Percentiles rank a stretch among this genome's conserved stretches.
Conservation (phyloP, 2,329 filamentous ascomycete species). For the Penicillium frequentans region DNA sequence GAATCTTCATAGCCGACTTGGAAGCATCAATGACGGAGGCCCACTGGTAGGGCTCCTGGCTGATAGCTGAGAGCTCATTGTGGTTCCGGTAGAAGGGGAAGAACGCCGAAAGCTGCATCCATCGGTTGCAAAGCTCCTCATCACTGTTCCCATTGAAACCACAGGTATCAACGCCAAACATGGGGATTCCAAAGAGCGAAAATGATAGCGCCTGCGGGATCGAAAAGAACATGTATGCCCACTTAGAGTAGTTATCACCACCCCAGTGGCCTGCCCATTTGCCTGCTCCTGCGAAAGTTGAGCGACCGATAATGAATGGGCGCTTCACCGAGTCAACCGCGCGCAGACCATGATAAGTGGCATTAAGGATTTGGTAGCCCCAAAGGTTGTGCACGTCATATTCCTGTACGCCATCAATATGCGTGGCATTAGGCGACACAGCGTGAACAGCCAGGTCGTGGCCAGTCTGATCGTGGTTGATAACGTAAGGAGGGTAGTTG, state of each 20-base stretch:
- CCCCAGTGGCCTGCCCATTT: conserved; percentile 81
- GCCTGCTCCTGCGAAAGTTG: conserved; percentile 76
- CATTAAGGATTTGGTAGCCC: conserved; percentile 72
- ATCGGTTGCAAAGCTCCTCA: conserved; percentile 70
- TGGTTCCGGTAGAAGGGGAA: conserved; percentile 80
- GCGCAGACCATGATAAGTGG: conserved; percentile 71
- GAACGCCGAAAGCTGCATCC: conserved; percentile 73
- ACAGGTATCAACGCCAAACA: conserved; percentile 72
- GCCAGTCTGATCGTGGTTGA: conserved; percentile 64
- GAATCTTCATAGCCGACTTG: conserved; percentile 67
- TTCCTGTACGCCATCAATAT: conserved; percentile 69
- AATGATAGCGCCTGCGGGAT: conserved; percentile 78
- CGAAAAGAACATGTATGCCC: conserved; percentile 72
- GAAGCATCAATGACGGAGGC: conserved; percentile 63
- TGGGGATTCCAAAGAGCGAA: conserved; percentile 71
- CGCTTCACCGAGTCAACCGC: conserved; percentile 65
- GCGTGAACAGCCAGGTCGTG: conserved; percentile 73
- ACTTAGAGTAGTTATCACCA: conserved; percentile 70
- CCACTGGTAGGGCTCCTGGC: conserved; percentile 74
- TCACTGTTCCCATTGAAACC: conserved; percentile 69
- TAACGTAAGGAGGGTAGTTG: conserved; percentile 72
- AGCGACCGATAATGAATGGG: conserved; percentile 81
- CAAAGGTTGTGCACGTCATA: conserved; percentile 85
- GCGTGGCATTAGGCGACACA: conserved; percentile 74
- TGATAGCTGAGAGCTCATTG: conserved; percentile 60